A percentile compares a stretch with the other conserved stretches of the same genome.
These are phyloP conservation scores for Suillus luteus DNA, from an alignment of 768 basidiomycete species.

Conservation along the genomic window DNA sequence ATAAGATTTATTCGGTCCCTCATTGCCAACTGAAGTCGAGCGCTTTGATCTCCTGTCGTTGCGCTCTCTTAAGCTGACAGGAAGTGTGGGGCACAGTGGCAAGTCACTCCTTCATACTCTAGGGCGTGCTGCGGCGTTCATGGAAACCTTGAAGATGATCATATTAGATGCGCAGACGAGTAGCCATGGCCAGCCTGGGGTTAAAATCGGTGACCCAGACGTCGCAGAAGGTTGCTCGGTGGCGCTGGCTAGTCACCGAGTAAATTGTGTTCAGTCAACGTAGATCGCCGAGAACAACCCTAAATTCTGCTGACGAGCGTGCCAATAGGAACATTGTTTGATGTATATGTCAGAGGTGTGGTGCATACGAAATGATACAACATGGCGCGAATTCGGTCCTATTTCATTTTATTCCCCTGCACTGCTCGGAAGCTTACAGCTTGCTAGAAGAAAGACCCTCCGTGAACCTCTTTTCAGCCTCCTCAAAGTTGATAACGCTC, in stretches of 20 bases:
- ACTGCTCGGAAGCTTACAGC: conserved; percentile 30
- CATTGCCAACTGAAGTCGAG: not conserved
- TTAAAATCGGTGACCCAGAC: too few species aligned
- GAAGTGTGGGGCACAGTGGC: not conserved
- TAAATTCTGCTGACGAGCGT: too few species aligned
- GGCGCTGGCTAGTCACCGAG: too few species aligned
- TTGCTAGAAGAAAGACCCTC: conserved; percentile 43
- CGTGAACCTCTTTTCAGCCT: conserved; percentile 67
- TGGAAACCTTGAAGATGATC: conserved; percentile 3
- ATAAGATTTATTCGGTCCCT: not conserved
- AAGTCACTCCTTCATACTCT: too few species aligned
- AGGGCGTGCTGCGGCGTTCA: not conserved
- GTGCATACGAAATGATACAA: conserved; percentile 7
- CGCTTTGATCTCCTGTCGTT: too few species aligned
- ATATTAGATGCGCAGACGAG: too few species aligned
- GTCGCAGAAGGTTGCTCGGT: too few species aligned
- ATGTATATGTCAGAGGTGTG: too few species aligned
- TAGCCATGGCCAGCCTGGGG: too few species aligned
- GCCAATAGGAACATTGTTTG: too few species aligned
- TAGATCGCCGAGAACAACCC: too few species aligned
- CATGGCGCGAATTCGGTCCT: conserved; percentile 1
- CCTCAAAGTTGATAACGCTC: conserved; percentile 71
- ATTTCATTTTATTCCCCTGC: not conserved
- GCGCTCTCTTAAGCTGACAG: not conserved
- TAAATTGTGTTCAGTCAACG: too few species aligned